phyloP scores from a whole-genome alignment of 805 yeast species.

The Starmerella bombi region DNA sequence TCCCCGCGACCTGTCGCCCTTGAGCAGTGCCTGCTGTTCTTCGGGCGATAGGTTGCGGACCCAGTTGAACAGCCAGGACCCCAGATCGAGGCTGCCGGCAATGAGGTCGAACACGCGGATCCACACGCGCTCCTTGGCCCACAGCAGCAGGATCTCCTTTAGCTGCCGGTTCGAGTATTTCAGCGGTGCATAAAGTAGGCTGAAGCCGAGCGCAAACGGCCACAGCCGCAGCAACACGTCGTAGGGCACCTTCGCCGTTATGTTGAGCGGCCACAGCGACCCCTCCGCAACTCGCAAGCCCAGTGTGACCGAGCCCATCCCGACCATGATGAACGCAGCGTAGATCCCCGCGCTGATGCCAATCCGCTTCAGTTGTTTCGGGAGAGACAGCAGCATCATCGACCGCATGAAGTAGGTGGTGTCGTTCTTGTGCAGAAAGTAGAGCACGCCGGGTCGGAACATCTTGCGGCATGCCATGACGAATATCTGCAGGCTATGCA shows the following conservation, averaged over 20 bases:
- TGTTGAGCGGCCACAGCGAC: constrained; percentile 10
- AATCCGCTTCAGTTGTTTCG: constrained; percentile 59
- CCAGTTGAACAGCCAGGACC: constrained; percentile 31
- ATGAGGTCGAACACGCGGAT: constrained; percentile 7
- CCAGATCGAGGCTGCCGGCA: constrained; percentile 13
- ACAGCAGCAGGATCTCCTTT: constrained; percentile 44
- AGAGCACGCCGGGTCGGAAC: constrained; percentile 78
- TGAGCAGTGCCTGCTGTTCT: constrained; percentile 30
- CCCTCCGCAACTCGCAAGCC: constrained; percentile 28
- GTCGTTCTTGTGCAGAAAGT: constrained; percentile 85
- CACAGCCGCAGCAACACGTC: constrained; percentile 9
- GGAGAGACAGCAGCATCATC: constrained; percentile 65
- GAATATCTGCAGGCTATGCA: constrained; percentile 75
- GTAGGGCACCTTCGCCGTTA: constrained; percentile 1
- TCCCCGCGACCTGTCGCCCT: constrained; percentile 66
- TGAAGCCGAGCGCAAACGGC: constrained; percentile 5
- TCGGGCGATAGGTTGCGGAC: constrained; percentile 32
- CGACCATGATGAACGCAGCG: constrained; percentile 48
- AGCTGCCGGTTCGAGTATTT: constrained; percentile 41
- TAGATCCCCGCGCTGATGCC: constrained; percentile 40
- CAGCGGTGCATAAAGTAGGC: constrained; percentile 32
- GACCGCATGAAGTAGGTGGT: constrained; percentile 86
- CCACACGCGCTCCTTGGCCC: constrained; percentile 31
- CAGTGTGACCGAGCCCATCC: constrained; percentile 58
- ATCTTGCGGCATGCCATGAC: constrained; percentile 73